Evolutionary conservation across 331 rosid species (phyloP).

Genomic region (Rhamnella rubrinervis): DNA sequence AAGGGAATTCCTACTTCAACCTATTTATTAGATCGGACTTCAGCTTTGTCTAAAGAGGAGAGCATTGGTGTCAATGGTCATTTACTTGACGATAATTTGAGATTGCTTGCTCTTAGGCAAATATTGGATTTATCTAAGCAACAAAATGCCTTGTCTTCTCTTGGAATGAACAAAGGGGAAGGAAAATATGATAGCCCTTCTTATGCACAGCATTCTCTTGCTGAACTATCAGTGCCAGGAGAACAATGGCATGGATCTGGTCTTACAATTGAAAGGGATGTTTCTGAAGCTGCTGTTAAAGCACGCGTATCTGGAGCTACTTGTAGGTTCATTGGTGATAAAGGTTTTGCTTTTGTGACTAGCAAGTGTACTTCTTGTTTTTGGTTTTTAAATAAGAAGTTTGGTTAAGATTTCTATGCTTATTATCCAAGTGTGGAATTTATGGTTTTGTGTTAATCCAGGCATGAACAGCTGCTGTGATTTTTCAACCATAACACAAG

Average conservation of each 20-base stretch:
- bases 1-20: slow-evolving; percentile 44
- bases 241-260: slow-evolving; percentile 21
- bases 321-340: slow-evolving; percentile 32
- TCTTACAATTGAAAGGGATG: slow-evolving; percentile 23
- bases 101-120: slow-evolving; percentile 46
- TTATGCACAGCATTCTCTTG: slow-evolving; percentile 25
- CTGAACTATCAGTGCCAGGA: slow-evolving; percentile 26
- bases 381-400: slow-evolving; percentile 11
- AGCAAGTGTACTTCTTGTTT: slow-evolving; percentile 25
- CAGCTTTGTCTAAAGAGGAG: slow-evolving; percentile 28
- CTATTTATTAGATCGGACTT: slow-evolving; percentile 33
- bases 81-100: slow-evolving; percentile 46
- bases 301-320: slow-evolving; percentile 27
- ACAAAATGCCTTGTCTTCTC: slow-evolving; percentile 31
- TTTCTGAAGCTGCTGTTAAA: slow-evolving; percentile 33
- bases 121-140: slow-evolving; percentile 48
- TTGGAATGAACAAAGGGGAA: slow-evolving; percentile 32
- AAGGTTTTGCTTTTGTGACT: slow-evolving; percentile 34
- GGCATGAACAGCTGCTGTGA: slow-evolving; percentile 36
- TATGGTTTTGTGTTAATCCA: slow-evolving; percentile 32
- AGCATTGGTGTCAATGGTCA: slow-evolving; percentile 28
- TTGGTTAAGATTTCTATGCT: slow-evolving; percentile 18
- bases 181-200: slow-evolving; percentile 32
- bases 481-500: slow-evolving; percentile 30
- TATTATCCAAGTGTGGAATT: slow-evolving; percentile 7